A percentile compares a stretch with the other conserved stretches of the same genome.
Conservation (phyloP, 2,329 filamentous ascomycete species). For the Diaporthe sp. region DNA sequence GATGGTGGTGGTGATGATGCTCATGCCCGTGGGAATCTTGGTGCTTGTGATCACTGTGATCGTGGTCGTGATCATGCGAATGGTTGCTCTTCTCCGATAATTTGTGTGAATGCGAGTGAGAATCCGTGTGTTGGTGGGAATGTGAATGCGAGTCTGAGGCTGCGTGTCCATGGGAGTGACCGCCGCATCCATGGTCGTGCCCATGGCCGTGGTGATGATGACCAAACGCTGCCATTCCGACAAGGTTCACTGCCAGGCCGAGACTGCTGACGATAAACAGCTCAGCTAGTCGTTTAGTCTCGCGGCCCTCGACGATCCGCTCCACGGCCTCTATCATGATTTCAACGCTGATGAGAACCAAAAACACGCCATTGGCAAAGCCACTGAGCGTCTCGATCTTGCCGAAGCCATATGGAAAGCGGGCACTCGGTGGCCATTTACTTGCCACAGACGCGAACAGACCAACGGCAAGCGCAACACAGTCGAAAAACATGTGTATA, state of each 20-base stretch:
- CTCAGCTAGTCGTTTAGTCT: slow-evolving; percentile 87
- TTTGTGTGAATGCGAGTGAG: slow-evolving; percentile 46
- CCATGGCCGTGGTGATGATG: slow-evolving; percentile 72
- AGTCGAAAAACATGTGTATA: slow-evolving; percentile 99
- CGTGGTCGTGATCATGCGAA: slow-evolving; percentile 45
- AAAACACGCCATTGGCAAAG: slow-evolving; percentile 94
- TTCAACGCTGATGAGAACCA: slow-evolving; percentile 95
- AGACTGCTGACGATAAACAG: slow-evolving; percentile 89
- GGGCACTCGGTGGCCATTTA: slow-evolving; percentile 92
- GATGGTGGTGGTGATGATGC: slow-evolving; percentile 50
- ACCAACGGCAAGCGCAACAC: slow-evolving; percentile 89
- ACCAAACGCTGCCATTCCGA: slow-evolving; percentile 89
- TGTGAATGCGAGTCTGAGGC: slow-evolving; percentile 44
- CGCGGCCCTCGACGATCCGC: slow-evolving; percentile 83
- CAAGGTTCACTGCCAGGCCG: slow-evolving; percentile 89
- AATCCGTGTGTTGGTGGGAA: slow-evolving; percentile 43
- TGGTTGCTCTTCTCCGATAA: slow-evolving; percentile 43
- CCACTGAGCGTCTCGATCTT: slow-evolving; percentile 97
- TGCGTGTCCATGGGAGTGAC: slow-evolving; percentile 51
- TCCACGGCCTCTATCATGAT: slow-evolving; percentile 97
- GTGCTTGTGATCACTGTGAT: slow-evolving; percentile 56
- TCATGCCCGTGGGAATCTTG: slow-evolving; percentile 54
- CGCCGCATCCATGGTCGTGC: slow-evolving; percentile 48
- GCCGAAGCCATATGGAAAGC: slow-evolving; percentile 94
- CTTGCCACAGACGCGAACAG: slow-evolving; percentile 93